Conservation (phyloP, 2,329 filamentous ascomycete genomes). For the Colletotrichum sp. region DNA sequence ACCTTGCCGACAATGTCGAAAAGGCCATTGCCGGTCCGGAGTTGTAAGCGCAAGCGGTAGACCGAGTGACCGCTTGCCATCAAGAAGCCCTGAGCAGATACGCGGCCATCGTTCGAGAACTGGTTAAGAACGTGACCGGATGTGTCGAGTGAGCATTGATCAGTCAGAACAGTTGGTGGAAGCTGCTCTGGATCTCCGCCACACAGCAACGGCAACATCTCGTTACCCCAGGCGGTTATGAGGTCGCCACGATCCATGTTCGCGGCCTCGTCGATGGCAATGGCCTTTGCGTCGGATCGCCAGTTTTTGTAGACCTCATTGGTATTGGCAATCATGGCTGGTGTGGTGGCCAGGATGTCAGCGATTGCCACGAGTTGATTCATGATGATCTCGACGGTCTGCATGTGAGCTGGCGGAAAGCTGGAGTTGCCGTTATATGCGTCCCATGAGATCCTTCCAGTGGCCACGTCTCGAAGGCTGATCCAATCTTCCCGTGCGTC, state of each 20-base stretch:
- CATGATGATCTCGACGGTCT: neutral
- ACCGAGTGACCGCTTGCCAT: constrained; percentile 18
- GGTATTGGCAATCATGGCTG: neutral
- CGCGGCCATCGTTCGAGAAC: neutral
- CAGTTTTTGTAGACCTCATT: neutral
- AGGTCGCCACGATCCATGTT: constrained; percentile 25
- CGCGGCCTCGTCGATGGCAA: constrained; percentile 27
- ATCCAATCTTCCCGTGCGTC: neutral
- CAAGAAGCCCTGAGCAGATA: constrained; percentile 20
- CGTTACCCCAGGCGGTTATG: constrained; percentile 26
- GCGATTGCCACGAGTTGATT: constrained; percentile 16
- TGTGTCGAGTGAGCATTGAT: neutral
- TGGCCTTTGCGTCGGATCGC: neutral
- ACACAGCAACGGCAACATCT: constrained; percentile 22
- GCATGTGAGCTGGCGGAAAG: neutral
- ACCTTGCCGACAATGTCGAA: constrained; percentile 22
- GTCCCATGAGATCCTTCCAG: neutral
- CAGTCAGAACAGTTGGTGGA: neutral
- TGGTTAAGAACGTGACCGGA: constrained; percentile 17
- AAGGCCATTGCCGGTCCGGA: constrained; percentile 25
- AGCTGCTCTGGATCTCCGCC: constrained; percentile 26
- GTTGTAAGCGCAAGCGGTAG: constrained; percentile 20
- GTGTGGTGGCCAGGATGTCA: constrained; percentile 21
- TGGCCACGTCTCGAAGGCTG: neutral
- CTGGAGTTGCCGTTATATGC: neutral